These are phyloP conservation scores for Teratosphaeria epicoccoides DNA, from an alignment of 2,329 filamentous ascomycete genomes.

Conservation along the genomic window DNA sequence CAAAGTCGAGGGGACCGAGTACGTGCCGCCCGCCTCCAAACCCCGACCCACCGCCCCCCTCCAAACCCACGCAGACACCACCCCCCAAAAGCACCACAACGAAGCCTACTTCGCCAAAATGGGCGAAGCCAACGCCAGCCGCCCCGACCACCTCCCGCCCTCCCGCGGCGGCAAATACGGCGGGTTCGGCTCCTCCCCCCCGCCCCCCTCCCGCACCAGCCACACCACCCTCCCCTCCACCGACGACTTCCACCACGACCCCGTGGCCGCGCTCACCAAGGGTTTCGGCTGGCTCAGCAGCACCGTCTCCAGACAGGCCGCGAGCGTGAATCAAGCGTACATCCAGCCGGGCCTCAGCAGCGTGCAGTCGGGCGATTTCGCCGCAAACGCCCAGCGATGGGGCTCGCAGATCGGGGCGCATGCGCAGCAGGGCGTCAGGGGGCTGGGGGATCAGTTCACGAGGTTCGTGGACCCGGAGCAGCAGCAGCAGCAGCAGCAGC, in stretches of 20 bases:
- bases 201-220: constrained; percentile 26
- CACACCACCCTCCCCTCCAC: constrained; percentile 51
- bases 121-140: constrained; percentile 68
- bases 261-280: constrained; percentile 76
- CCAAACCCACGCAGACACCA: constrained; percentile 7
- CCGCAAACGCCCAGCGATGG: constrained; percentile 40
- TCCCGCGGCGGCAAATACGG: constrained; percentile 86
- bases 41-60: constrained; percentile 1
- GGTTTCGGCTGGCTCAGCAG: constrained; percentile 90
- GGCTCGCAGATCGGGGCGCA: constrained; percentile 44
- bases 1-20: constrained; percentile 80
- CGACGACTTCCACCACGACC: constrained; percentile 87
- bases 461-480: constrained; percentile 63
- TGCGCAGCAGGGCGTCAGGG: constrained; percentile 56
- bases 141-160: constrained; percentile 65
- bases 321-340: constrained; percentile 81
- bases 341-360: constrained; percentile 87
- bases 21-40: constrained; percentile 46
- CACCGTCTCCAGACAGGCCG: constrained; percentile 80
- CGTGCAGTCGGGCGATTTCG: constrained; percentile 50
- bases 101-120: constrained; percentile 85
- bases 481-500: background rate
- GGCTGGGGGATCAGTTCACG: constrained; percentile 68
- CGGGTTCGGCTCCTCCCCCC: constrained; percentile 71
- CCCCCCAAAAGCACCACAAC: constrained; percentile 49